Percentiles rank a stretch among this genome's conserved stretches.
Evolutionary conservation across 768 basidiomycete species (phyloP).

Genomic region (Chalciporus piperatus): DNA sequence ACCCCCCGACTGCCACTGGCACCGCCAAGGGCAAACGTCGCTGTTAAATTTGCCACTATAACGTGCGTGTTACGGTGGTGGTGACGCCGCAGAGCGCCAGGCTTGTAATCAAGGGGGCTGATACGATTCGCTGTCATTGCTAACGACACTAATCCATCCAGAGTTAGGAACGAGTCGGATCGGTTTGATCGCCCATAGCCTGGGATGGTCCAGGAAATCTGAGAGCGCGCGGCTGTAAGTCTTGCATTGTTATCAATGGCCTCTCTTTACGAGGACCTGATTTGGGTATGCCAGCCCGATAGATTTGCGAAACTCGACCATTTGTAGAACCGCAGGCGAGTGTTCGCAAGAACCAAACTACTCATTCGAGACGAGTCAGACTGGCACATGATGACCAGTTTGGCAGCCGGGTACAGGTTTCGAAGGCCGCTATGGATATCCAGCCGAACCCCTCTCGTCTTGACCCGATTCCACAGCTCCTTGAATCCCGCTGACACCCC

Average conservation of each 20-base stretch:
- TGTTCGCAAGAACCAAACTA: constrained; percentile 16
- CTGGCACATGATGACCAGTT: constrained; percentile 36
- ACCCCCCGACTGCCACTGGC: constrained; percentile 2
- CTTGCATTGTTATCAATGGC: constrained; percentile 17
- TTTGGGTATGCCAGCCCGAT: constrained; percentile 15
- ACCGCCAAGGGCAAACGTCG: constrained; percentile 10
- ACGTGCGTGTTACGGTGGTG: constrained; percentile 1
- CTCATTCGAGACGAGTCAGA: constrained; percentile 45
- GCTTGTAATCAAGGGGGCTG: constrained; percentile 5
- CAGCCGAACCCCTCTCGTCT: constrained; percentile 46
- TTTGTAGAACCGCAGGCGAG: constrained; percentile 15
- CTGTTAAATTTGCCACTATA: constrained; percentile 11
- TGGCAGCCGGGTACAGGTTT: constrained; percentile 33
- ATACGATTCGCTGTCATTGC: neutral
- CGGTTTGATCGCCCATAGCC: constrained; percentile 6
- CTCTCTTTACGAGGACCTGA: constrained; percentile 16
- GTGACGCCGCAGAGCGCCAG: constrained; percentile 17
- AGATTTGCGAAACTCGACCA: constrained; percentile 22
- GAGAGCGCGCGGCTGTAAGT: constrained; percentile 6
- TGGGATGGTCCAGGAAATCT: neutral
- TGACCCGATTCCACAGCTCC: constrained; percentile 25
- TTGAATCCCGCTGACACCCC: constrained; percentile 27
- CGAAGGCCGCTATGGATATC: constrained; percentile 29
- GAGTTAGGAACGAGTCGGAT: constrained; percentile 7
- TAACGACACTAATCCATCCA: neutral